Percentiles rank a stretch among this genome's conserved stretches.
phyloP scores from a whole-genome alignment of 1,284 basidiomycete genomes.

The Microbotryum silenes-acaulis region DNA sequence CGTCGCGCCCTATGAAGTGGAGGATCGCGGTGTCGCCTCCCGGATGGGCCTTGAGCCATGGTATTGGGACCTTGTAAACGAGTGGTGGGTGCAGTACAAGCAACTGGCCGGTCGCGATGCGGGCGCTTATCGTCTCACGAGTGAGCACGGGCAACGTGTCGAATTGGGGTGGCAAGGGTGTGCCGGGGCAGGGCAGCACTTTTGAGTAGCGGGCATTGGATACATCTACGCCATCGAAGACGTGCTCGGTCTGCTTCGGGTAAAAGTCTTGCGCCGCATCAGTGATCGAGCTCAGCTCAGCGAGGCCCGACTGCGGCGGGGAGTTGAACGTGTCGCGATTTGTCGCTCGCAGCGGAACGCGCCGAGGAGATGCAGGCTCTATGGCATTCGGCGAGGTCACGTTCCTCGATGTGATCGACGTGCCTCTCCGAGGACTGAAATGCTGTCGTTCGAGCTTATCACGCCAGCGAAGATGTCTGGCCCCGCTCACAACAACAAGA shows the following conservation, averaged over 20 bases:
- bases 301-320: too few species aligned
- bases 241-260: background rate
- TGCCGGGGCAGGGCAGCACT: constrained; percentile 15
- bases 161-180: constrained; percentile 15
- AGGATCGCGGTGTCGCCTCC: constrained; percentile 83
- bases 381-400: too few species aligned
- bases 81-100: constrained; percentile 70
- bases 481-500: too few species aligned
- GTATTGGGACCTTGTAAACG: constrained; percentile 71
- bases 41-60: constrained; percentile 80
- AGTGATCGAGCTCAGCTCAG: too few species aligned
- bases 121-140: constrained; percentile 54
- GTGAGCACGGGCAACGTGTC: constrained; percentile 43
- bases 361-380: too few species aligned
- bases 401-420: too few species aligned
- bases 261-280: too few species aligned
- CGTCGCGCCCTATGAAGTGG: constrained; percentile 93
- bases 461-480: too few species aligned
- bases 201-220: constrained; percentile 14
- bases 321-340: too few species aligned
- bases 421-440: too few species aligned
- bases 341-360: too few species aligned
- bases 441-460: too few species aligned
- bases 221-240: background rate
- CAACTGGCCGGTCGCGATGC: constrained; percentile 66